A percentile compares a stretch with the other conserved stretches of the same genome.
These are phyloP conservation scores for Chaetomium olivaceum DNA, from an alignment of 2,329 filamentous ascomycete species.

Conservation along the genomic window DNA sequence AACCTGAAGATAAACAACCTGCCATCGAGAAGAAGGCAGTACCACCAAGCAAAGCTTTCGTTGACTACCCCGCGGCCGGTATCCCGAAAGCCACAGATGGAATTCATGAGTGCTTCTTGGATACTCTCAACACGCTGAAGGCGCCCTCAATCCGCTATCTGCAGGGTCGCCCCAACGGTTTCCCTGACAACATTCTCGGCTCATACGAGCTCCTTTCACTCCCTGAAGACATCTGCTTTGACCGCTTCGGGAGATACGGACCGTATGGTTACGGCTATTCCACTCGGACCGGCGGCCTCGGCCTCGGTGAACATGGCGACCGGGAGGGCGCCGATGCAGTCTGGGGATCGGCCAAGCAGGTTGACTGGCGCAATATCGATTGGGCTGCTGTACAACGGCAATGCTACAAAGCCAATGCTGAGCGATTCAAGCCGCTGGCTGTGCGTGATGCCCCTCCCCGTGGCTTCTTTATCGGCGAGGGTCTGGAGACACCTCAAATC, in stretches of 20 bases:
- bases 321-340: slow-evolving; percentile 76
- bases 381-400: slow-evolving; percentile 78
- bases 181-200: slow-evolving; percentile 82
- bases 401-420: slow-evolving; percentile 70
- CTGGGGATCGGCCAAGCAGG: slow-evolving; percentile 69
- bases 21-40: slow-evolving; percentile 35
- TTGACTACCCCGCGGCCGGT: slow-evolving; percentile 41
- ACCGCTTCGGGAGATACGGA: slow-evolving; percentile 82
- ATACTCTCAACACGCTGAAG: slow-evolving; percentile 62
- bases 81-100: slow-evolving; percentile 47
- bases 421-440: slow-evolving; percentile 62
- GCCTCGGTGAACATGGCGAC: slow-evolving; percentile 83
- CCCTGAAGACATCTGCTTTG: slow-evolving; percentile 86
- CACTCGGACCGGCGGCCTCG: slow-evolving; percentile 72
- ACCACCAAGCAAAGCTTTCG: slow-evolving; percentile 57
- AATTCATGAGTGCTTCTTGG: slow-evolving; percentile 76
- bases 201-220: slow-evolving; percentile 80
- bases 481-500: slow-evolving; percentile 32
- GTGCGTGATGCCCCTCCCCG: slow-evolving; percentile 44
- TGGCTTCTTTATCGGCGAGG: slow-evolving; percentile 54
- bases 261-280: slow-evolving; percentile 92
- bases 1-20: not conserved
- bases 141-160: slow-evolving; percentile 74
- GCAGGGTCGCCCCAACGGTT: slow-evolving; percentile 76
- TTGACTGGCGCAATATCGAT: slow-evolving; percentile 74